A percentile compares a stretch with the other conserved stretches of the same genome.
These are phyloP conservation scores for Leishmania turanica DNA, from an alignment of 208 protist genomes.

Conservation along the genomic window DNA sequence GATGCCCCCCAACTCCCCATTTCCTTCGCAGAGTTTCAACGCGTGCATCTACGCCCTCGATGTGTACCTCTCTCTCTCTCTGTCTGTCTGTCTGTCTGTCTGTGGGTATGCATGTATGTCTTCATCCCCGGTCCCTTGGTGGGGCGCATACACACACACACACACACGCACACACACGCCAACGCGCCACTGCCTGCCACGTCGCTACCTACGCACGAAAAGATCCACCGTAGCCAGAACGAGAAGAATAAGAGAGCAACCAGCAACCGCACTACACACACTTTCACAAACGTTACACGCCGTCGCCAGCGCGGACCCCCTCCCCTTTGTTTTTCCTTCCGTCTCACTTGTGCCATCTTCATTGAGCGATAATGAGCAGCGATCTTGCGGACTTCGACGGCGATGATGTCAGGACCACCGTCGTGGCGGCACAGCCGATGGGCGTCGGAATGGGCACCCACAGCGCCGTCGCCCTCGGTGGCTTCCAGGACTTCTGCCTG, in stretches of 20 bases:
- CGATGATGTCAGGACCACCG: slow-evolving; percentile 82
- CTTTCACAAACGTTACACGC: neutral
- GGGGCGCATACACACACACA: neutral
- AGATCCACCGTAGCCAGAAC: neutral
- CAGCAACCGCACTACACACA: neutral
- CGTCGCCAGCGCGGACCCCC: neutral
- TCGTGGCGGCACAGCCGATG: slow-evolving; percentile 67
- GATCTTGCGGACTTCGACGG: slow-evolving; percentile 92
- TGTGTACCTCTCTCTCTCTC: neutral
- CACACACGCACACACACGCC: no score
- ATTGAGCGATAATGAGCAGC: slow-evolving; percentile 54
- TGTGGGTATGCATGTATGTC: neutral
- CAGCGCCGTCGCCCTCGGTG: slow-evolving; percentile 91
- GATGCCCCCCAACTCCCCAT: neutral
- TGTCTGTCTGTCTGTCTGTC: neutral
- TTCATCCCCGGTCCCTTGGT: neutral
- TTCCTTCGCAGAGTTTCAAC: neutral
- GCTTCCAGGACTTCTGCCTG: slow-evolving; percentile 99
- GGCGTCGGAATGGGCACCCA: slow-evolving; percentile 86
- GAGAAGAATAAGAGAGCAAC: neutral
- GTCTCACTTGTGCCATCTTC: neutral
- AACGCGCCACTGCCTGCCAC: neutral
- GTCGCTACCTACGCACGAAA: neutral
- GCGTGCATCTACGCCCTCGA: neutral
- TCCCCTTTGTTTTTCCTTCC: neutral